Evolutionary conservation across 495 filamentous ascomycete species (phyloP), one percentile per base, ranked within the genome.

Genomic region (Cetradonia linearis): DNA sequence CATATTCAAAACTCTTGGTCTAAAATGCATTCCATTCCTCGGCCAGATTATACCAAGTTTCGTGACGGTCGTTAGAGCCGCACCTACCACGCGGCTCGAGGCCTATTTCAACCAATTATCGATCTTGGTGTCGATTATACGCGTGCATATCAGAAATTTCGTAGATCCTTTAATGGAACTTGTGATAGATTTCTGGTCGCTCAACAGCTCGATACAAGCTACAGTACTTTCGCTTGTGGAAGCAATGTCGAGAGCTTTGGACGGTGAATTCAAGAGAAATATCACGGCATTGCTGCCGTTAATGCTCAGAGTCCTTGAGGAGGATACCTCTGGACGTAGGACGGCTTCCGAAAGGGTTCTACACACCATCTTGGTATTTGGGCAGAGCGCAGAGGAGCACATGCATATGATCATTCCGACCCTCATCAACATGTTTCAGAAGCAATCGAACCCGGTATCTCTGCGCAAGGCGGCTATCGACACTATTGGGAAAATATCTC

Each of bases 341-440:
- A 80, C 82, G 52, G 85, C 92, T 14, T 91, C 88, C 0, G 89
- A 95, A 70, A 90, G 86, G 65, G 89, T 97, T 20, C 78, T 99
- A 14, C 94, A 97, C 71, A 89, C 91, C 2, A 93, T 99, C 67
- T 76, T 97, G 42, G 86, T 99, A 0, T 96, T 99, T 70, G 93
- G 94, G n/a, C 84, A 90, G 16, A 96, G 90, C 67, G 87, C 85
- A 18, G 93, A 97, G 70, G 92, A 96, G 70, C 96, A 97, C 71
- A 97, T 99, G 93, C 93, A 97, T 71, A 78, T 99, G 33, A 97
- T 99, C 64, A 91, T 99, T 38, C 93, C 93, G 9, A 86, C 91
- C n/a, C 87, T 99, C 61, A 89, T 99, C 20, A 81, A 85, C 18
- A 82, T 95, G 57, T 96, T 96, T 67, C 89, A 97, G 66, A 91